Evolutionary conservation across 352 stramenopile genomes (phyloP).

Genomic region (Phytopythium boreale): DNA sequence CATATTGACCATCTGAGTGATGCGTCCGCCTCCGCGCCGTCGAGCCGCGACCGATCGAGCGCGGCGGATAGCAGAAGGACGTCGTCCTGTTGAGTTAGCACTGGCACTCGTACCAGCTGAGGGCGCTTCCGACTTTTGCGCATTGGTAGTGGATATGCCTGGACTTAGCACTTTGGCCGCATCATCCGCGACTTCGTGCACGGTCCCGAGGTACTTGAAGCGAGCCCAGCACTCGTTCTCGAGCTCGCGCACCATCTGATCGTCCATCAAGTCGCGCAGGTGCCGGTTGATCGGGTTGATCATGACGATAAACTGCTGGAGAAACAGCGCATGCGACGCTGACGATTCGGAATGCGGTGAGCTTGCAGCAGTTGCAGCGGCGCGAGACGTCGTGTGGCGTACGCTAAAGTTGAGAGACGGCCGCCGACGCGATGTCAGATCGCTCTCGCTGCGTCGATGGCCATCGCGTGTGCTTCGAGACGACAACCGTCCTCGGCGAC

Average conservation of each 20-base stretch:
- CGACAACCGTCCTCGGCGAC: neutral
- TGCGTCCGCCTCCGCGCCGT: neutral
- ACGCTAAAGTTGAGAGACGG: slow-evolving; percentile 1
- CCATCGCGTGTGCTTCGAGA: neutral
- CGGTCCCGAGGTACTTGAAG: slow-evolving; percentile 30
- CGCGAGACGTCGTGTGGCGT: neutral
- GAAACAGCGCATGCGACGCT: neutral
- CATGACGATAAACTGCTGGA: slow-evolving; percentile 41
- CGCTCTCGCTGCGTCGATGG: neutral
- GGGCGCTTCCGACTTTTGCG: neutral
- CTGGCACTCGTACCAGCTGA: neutral
- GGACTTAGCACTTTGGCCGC: slow-evolving; percentile 36
- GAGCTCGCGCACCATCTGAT: slow-evolving; percentile 31
- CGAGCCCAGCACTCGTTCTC: slow-evolving; percentile 57
- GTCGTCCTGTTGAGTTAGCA: neutral
- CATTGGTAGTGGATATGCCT: neutral
- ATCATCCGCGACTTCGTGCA: slow-evolving; percentile 24
- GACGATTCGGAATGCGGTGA: neutral
- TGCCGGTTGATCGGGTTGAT: slow-evolving; percentile 64
- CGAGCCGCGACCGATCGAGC: slow-evolving; percentile 1
- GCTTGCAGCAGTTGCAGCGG: neutral
- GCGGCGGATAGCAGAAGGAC: neutral
- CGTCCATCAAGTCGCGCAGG: slow-evolving; percentile 32
- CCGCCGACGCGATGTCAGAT: neutral
- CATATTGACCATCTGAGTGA: slow-evolving; percentile 12